Conservation (phyloP, 2,329 filamentous ascomycete genomes). For the Diaporthe vaccinii region DNA sequence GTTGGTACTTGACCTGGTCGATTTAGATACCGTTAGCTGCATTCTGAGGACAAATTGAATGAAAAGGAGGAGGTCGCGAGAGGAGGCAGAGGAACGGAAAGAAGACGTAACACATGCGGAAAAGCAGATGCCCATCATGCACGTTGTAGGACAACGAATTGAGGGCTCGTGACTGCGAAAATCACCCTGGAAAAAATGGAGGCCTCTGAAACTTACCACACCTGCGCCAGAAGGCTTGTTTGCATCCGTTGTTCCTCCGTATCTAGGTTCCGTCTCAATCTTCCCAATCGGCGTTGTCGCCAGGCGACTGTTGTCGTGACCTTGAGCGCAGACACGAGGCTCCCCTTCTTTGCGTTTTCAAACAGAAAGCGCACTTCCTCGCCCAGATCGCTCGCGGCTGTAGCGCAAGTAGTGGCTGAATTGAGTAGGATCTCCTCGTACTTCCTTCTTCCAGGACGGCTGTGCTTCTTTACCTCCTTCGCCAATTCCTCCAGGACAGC, state of each 20-base stretch:
- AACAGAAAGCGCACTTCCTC: background rate
- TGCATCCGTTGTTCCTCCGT: slow-evolving; percentile 1
- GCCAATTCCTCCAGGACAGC: background rate
- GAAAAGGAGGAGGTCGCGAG: background rate
- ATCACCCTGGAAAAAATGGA: background rate
- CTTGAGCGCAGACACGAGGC: background rate
- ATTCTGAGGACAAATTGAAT: background rate
- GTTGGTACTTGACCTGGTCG: slow-evolving; percentile 7
- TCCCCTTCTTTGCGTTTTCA: background rate
- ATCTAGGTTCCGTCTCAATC: background rate
- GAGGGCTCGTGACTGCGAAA: no score
- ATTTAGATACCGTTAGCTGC: background rate
- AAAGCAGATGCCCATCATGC: no score
- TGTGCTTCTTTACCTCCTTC: background rate
- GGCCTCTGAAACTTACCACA: background rate
- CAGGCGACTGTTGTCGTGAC: background rate
- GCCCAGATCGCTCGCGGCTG: background rate
- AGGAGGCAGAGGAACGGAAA: no score
- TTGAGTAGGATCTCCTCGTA: background rate
- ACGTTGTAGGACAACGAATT: no score
- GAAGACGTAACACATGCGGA: no score
- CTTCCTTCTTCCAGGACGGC: background rate
- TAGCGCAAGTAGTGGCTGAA: background rate
- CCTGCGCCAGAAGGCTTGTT: background rate
- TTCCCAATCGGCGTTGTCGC: slow-evolving; percentile 5